Percentiles rank a stretch among this genome's conserved stretches.
phyloP scores from a whole-genome alignment of 257 asterid genomes.

The Forsythia suspensa region DNA sequence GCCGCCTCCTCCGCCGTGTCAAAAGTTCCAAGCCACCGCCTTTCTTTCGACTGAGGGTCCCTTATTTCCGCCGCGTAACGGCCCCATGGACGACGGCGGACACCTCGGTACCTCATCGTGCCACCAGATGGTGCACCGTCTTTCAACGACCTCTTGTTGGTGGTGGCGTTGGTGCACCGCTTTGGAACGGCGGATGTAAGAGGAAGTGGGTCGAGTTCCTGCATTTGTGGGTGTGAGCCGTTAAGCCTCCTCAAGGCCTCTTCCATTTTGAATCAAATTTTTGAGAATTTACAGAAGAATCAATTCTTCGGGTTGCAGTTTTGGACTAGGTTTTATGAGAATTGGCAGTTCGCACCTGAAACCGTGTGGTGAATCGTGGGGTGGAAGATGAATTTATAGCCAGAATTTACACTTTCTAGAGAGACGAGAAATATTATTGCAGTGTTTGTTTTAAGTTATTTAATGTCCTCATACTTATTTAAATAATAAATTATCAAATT shows the following conservation, averaged over 20 bases:
- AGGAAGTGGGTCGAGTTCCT: conserved; percentile 30
- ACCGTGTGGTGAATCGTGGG: conserved; percentile 24
- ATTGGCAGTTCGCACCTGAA: conserved; percentile 11
- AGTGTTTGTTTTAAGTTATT: not conserved
- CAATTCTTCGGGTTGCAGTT: not conserved
- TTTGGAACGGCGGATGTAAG: conserved; percentile 34
- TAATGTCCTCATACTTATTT: not conserved
- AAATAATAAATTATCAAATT: not conserved
- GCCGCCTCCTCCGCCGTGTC: conserved; percentile 98
- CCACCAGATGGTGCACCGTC: conserved; percentile 16
- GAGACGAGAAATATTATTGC: not conserved
- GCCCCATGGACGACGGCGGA: conserved; percentile 98
- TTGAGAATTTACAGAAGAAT: not conserved
- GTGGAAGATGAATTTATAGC: conserved; percentile 39
- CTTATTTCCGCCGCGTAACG: conserved; percentile 93
- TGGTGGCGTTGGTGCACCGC: conserved; percentile 31
- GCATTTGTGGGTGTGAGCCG: conserved; percentile 28
- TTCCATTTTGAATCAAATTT: conserved; percentile 49
- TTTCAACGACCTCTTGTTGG: conserved; percentile 52
- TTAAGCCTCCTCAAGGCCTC: conserved; percentile 74
- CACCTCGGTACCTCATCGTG: conserved; percentile 75
- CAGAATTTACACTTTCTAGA: conserved; percentile 23
- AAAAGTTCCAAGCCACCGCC: conserved; percentile 93
- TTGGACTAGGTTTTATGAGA: not conserved
- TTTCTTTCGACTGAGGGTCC: conserved; percentile 81